phyloP scores from a whole-genome alignment of 805 yeast species.

The Phaffomyces opuntiae region DNA sequence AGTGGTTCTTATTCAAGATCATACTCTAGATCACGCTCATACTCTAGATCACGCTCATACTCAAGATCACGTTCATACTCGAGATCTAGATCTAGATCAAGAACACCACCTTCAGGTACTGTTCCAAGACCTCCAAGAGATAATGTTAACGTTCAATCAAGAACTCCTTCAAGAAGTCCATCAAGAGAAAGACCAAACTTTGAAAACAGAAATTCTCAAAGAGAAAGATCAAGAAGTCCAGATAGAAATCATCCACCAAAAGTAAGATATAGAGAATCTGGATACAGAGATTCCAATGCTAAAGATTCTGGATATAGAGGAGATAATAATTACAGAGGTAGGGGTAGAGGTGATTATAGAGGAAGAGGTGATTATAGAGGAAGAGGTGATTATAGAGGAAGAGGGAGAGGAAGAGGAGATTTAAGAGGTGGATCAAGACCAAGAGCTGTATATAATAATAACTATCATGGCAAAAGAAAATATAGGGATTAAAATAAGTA shows the following conservation, averaged over 20 bases:
- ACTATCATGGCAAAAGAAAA: no score
- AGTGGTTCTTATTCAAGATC: conserved; percentile 14
- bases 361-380: background rate
- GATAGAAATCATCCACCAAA: conserved; percentile 1
- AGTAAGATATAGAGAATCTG: background rate
- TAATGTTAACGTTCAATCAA: conserved; percentile 1
- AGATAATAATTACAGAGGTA: background rate
- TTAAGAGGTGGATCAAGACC: no score
- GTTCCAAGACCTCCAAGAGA: conserved; percentile 7
- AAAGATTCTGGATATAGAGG: no score
- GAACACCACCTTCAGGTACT: background rate
- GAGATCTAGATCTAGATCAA: background rate
- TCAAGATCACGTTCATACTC: conserved; percentile 11
- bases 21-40: conserved; percentile 19
- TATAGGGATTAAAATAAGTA: no score
- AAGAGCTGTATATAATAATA: no score
- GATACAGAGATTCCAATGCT: background rate
- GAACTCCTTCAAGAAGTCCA: conserved; percentile 20
- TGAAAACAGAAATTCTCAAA: background rate
- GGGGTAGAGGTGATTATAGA: no score
- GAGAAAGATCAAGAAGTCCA: conserved; percentile 11
- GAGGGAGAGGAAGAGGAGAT: no score
- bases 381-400: background rate
- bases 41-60: conserved; percentile 20
- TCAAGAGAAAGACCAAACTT: background rate